Evolutionary conservation across 129 eudicot species (phyloP).

Genomic region (Helichrysum umbraculigerum): DNA sequence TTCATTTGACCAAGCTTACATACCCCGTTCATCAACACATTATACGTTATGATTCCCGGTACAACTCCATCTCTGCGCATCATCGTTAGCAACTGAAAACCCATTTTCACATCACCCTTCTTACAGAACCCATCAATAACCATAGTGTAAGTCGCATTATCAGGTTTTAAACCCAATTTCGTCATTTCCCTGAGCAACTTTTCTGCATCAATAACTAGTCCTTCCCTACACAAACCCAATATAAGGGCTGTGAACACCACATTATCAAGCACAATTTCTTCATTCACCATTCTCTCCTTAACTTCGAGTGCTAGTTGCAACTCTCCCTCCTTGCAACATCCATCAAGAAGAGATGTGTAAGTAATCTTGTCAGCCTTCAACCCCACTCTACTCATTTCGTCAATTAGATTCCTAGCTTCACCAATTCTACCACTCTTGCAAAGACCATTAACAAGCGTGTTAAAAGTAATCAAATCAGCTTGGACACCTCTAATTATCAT

Average conservation of each 20-base stretch:
- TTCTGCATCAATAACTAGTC: constrained; percentile 59
- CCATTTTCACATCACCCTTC: constrained; percentile 72
- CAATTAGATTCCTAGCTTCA: constrained; percentile 50
- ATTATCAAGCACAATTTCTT: constrained; percentile 64
- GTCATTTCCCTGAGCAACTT: constrained; percentile 64
- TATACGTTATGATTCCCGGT: constrained; percentile 63
- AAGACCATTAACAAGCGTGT: constrained; percentile 66
- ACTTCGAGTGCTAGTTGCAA: constrained; percentile 52
- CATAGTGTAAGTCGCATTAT: constrained; percentile 73
- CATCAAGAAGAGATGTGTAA: constrained; percentile 75
- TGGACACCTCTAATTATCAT: constrained; percentile 54
- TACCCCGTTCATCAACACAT: constrained; percentile 72
- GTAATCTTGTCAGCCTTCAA: constrained; percentile 76
- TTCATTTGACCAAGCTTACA: constrained; percentile 80
- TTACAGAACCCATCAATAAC: constrained; percentile 71
- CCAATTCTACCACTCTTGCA: constrained; percentile 60
- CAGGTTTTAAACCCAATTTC: constrained; percentile 53
- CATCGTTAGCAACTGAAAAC: constrained; percentile 61
- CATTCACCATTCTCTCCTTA: constrained; percentile 48
- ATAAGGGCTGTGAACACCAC: constrained; percentile 83
- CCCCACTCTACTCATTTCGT: constrained; percentile 59
- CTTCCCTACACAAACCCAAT: constrained; percentile 71
- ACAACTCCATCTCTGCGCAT: constrained; percentile 66
- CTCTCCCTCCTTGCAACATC: constrained; percentile 75
- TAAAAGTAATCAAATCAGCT: constrained; percentile 74